phyloP scores from a whole-genome alignment of 2,329 filamentous ascomycete genomes.

The Claviceps monticola region DNA sequence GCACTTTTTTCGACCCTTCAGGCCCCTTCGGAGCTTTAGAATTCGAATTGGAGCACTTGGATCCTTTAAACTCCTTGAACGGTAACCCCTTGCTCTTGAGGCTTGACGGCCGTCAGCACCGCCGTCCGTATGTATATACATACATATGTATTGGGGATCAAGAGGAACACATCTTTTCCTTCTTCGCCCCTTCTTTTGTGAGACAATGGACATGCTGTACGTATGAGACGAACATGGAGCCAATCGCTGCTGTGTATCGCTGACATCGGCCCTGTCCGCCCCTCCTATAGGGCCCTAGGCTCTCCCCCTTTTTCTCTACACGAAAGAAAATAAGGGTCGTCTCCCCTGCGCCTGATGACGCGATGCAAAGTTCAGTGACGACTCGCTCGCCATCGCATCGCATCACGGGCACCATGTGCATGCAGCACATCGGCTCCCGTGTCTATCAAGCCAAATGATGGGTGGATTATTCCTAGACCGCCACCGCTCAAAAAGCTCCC shows the following conservation, averaged over 20 bases:
- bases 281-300: neutral
- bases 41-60: too few species aligned
- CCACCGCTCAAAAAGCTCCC: slow-evolving; percentile 1
- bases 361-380: neutral
- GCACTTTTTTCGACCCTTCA: too few species aligned
- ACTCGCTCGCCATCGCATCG: neutral
- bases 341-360: neutral
- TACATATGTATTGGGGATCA: too few species aligned
- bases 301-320: neutral
- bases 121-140: too few species aligned
- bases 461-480: neutral
- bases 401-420: neutral
- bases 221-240: neutral
- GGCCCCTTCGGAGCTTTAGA: too few species aligned
- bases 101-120: too few species aligned
- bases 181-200: too few species aligned
- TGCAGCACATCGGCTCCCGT: neutral
- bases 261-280: neutral
- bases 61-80: too few species aligned
- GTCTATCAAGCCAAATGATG: slow-evolving; percentile 4
- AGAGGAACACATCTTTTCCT: too few species aligned
- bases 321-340: neutral
- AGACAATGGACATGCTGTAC: neutral
- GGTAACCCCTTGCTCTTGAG: too few species aligned
- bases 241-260: neutral